phyloP scores from a whole-genome alignment of 1,284 basidiomycete species.

The Xanthoconium separans region DNA sequence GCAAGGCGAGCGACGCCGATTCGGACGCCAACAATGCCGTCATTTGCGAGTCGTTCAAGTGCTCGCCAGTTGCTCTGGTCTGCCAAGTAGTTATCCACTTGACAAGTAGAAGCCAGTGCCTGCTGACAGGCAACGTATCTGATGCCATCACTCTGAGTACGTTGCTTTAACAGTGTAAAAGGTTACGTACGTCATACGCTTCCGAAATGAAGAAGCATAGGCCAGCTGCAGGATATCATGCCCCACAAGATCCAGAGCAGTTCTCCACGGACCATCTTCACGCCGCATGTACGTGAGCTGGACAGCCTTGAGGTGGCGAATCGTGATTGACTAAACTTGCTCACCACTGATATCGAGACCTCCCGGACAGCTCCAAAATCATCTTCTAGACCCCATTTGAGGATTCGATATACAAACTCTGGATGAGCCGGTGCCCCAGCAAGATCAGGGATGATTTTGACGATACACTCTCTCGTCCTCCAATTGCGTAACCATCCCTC shows the following conservation, averaged over 20 bases:
- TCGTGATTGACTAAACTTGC: slow-evolving; percentile 4
- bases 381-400: slow-evolving; percentile 74
- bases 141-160: slow-evolving; percentile 3
- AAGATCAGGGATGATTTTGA: slow-evolving; percentile 50
- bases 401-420: slow-evolving; percentile 41
- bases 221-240: slow-evolving; percentile 57
- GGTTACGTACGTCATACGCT: slow-evolving; percentile 69
- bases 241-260: slow-evolving; percentile 41
- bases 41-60: slow-evolving; percentile 59
- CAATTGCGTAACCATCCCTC: slow-evolving; percentile 69
- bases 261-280: slow-evolving; percentile 23
- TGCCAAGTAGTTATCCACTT: slow-evolving; percentile 41
- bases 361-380: slow-evolving; percentile 83
- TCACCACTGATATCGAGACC: slow-evolving; percentile 55
- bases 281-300: slow-evolving; percentile 25
- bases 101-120: slow-evolving; percentile 49
- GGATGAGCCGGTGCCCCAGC: slow-evolving; percentile 33
- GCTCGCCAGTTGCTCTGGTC: slow-evolving; percentile 56
- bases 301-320: slow-evolving; percentile 11
- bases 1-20: slow-evolving; percentile 79
- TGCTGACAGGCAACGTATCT: slow-evolving; percentile 75
- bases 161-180: slow-evolving; percentile 7
- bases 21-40: slow-evolving; percentile 84
- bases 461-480: slow-evolving; percentile 77
- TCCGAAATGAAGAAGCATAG: slow-evolving; percentile 56